These are phyloP conservation scores for Cryphonectria japonica DNA, from an alignment of 2,329 filamentous ascomycete genomes.

Conservation along the genomic window DNA sequence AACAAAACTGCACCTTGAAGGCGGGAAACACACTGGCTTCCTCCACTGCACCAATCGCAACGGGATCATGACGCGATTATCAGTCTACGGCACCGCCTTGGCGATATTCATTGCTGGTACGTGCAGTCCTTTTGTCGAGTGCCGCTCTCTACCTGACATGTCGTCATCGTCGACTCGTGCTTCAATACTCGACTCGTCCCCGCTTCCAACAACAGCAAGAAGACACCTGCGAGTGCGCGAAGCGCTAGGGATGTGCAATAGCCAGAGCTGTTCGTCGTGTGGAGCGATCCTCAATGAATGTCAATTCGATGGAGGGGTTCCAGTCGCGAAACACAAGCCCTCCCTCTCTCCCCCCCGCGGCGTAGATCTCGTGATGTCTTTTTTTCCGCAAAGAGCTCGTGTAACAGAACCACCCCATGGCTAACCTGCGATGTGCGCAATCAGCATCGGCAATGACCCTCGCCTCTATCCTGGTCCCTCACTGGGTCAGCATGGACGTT, in stretches of 20 bases:
- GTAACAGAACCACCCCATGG: conserved; percentile 18
- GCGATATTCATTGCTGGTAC: conserved; percentile 29
- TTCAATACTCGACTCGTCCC: background rate
- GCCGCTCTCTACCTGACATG: background rate
- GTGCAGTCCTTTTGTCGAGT: conserved; percentile 5
- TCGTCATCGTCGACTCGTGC: conserved; percentile 11
- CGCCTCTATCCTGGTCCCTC: conserved; percentile 67
- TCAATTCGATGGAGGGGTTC: background rate
- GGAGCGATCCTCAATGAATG: background rate
- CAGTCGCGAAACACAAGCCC: background rate
- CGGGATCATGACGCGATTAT: conserved; percentile 29
- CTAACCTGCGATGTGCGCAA: conserved; percentile 37
- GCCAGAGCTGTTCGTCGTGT: background rate
- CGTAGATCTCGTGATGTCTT: conserved; percentile 16
- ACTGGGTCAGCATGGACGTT: conserved; percentile 71
- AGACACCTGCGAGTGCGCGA: background rate
- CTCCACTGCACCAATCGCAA: conserved; percentile 17
- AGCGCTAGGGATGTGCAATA: background rate
- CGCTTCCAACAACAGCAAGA: background rate
- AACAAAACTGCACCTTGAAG: background rate
- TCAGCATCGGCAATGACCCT: conserved; percentile 74
- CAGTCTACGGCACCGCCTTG: conserved; percentile 28
- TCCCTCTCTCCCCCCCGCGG: no score
- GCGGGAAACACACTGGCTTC: conserved; percentile 14
- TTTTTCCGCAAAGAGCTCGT: background rate